Base-by-base conservation (phyloP, 306 rosid species). In the Mimosa pudica region DNA sequence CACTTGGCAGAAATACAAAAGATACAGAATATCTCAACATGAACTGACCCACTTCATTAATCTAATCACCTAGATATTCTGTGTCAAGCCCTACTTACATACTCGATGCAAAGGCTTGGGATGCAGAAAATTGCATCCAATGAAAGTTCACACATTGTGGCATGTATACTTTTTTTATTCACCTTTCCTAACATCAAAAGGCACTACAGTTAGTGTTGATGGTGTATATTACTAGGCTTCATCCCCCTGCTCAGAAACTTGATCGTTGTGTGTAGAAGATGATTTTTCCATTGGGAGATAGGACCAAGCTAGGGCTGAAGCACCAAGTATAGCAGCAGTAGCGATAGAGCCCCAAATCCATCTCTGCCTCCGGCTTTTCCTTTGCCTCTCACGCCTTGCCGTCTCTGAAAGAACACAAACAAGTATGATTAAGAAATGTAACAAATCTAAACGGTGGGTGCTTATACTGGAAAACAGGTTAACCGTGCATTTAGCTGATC, bases 271-370 rank as follows among this genome's bases (percentile, higher is more conserved):
- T 10, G 80, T 14, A 5, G 82, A 79, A 2, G 86, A 86, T 48
- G 77, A 92, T 44, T 72, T 71, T 65, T 86, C 91, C 0, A 85
- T 77, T 33, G 97, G 98, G 13, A 88, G 83, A 85, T 86, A 91
- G 6, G 98, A 91, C 88, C 91, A 91, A 13, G 92, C 94, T 80
- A 96, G 77, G 73, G 94, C 92, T 20, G 90, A 91, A 18, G 90
- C 86, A 63, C 97, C 87, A 20, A 96, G 86, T 1, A 85, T 82
- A 46, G 91, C 85, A 7, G 87, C 91, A 60, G 96, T 74, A 32
- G 93, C 89, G 41, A 93, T 84, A 18, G 92, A 89, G 33, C 97
- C 96, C 99, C 99, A 93, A 38, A 96, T 74, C 99, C 99, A 96
- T 79, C 86, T 93, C 32, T 91, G 98, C 87, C 86, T 87, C 80